Conservation (phyloP, 768 basidiomycete species). For the Amanita pseudoporphyria region DNA sequence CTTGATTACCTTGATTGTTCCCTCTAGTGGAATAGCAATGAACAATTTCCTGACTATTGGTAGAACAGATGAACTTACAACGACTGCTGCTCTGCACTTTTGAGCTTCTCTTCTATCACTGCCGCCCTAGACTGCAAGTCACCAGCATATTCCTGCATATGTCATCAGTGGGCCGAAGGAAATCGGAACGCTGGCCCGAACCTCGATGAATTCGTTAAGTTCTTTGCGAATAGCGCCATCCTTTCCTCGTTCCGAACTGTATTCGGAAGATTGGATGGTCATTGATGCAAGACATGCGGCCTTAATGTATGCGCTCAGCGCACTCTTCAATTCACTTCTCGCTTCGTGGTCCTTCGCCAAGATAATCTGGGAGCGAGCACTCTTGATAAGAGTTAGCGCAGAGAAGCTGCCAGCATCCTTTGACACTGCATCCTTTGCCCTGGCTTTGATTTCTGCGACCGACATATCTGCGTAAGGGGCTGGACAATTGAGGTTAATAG, state of each 20-base stretch:
- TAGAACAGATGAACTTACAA: slow-evolving; percentile 18
- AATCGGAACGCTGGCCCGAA: slow-evolving; percentile 22
- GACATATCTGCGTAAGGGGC: slow-evolving; percentile 26
- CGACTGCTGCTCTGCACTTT: slow-evolving; percentile 29
- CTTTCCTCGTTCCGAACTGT: slow-evolving; percentile 40
- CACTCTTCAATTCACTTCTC: slow-evolving; percentile 50
- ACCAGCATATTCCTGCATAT: slow-evolving; percentile 23
- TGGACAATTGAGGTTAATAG: not conserved
- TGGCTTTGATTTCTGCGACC: slow-evolving; percentile 33
- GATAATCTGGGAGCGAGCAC: slow-evolving; percentile 48
- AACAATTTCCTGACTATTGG: not conserved
- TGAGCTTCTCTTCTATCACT: slow-evolving; percentile 38
- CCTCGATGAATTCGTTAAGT: slow-evolving; percentile 55
- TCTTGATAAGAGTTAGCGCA: slow-evolving; percentile 48
- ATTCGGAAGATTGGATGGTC: slow-evolving; percentile 53
- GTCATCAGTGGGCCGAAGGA: slow-evolving; percentile 8
- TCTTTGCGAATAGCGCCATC: slow-evolving; percentile 53
- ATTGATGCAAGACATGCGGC: slow-evolving; percentile 49
- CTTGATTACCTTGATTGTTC: slow-evolving; percentile 23
- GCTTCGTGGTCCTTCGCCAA: slow-evolving; percentile 42
- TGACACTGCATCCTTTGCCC: slow-evolving; percentile 35
- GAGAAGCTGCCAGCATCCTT: slow-evolving; percentile 51
- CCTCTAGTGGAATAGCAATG: not conserved
- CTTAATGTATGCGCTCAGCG: slow-evolving; percentile 50
- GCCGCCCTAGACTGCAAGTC: slow-evolving; percentile 28